Evolutionary conservation across 345 rosid genomes (phyloP), one percentile per base, ranked within the genome.

Genomic region (Viola odorata): DNA sequence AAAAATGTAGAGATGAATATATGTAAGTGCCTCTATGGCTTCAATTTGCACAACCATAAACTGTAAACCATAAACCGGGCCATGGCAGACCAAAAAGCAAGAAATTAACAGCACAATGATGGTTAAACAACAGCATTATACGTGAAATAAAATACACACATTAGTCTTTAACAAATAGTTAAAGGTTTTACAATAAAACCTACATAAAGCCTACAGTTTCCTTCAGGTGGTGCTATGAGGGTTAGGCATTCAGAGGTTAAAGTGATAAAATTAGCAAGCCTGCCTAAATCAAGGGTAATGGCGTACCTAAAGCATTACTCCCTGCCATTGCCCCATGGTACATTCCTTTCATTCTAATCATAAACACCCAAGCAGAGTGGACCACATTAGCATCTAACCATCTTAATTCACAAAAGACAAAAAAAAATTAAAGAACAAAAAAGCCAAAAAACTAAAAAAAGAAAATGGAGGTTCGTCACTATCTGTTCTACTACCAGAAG

Each of bases 311-410:
- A 80, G 77, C 55, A 71, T 77, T 69, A 73, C 54, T 60, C 62
- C 77, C 53, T 73, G 73, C 87, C 81, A 70, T 67, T 55, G 41
- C 64, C 72, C 80, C 69, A 0, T 47, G 60, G 56, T 69, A 73
- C 77, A 73, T 76, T n/a, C n/a, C n/a, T 73, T 76, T 77, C 73
- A 71, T 80, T 69, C 75, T 52, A 61, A 72, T 62, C 84, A 79
- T 56, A 70, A 68, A 73, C 50, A 45, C 8, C 50, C 50, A 63
- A 63, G 69, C 61, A 60, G 62, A 64, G 66, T 64, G 63, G 59
- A 70, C 75, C 75, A 66, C 66, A 51, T 55, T 68, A 38, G 71
- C 73, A 72, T 63, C 84, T 77, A 84, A 63, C 61, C 78, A 68
- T 57, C 59, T 72, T 70, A 69, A 86, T 76, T 68, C 77, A 82